Conservation (phyloP, 2,329 filamentous ascomycete species). For the Bipolaris zeicola region DNA sequence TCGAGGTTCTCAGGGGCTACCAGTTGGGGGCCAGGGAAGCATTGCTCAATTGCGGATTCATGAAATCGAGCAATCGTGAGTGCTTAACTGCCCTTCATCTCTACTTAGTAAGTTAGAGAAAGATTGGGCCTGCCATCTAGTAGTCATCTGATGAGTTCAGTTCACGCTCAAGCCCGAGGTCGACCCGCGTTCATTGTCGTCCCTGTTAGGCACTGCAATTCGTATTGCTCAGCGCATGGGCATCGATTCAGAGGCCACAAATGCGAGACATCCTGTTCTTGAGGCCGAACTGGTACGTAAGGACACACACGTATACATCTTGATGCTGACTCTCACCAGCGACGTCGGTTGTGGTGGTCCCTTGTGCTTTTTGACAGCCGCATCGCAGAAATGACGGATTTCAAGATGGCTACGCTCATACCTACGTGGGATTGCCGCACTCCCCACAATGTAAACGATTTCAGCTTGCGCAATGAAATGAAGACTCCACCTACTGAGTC, state of each 20-base stretch:
- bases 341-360: slow-evolving; percentile 67
- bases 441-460: slow-evolving; percentile 61
- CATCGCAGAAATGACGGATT: slow-evolving; percentile 59
- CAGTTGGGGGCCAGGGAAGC: slow-evolving; percentile 67
- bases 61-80: slow-evolving; percentile 60
- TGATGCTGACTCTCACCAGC: slow-evolving; percentile 28
- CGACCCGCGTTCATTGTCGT: slow-evolving; percentile 57
- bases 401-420: slow-evolving; percentile 57
- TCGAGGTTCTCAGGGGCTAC: slow-evolving; percentile 61
- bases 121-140: not conserved
- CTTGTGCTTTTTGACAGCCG: slow-evolving; percentile 64
- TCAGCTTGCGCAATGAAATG: slow-evolving; percentile 50
- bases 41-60: slow-evolving; percentile 62
- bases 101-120: slow-evolving; percentile 55
- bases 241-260: slow-evolving; percentile 62
- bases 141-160: slow-evolving; percentile 30
- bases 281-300: slow-evolving; percentile 58
- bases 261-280: slow-evolving; percentile 58
- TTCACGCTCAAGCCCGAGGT: slow-evolving; percentile 58
- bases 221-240: slow-evolving; percentile 66
- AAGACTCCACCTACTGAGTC: slow-evolving; percentile 48
- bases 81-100: slow-evolving; percentile 60
- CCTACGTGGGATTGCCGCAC: slow-evolving; percentile 55
- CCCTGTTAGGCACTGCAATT: slow-evolving; percentile 62
- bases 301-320: no score